Evolutionary conservation across 2,329 filamentous ascomycete species (phyloP).

Genomic region (Paraphoma sp.): DNA sequence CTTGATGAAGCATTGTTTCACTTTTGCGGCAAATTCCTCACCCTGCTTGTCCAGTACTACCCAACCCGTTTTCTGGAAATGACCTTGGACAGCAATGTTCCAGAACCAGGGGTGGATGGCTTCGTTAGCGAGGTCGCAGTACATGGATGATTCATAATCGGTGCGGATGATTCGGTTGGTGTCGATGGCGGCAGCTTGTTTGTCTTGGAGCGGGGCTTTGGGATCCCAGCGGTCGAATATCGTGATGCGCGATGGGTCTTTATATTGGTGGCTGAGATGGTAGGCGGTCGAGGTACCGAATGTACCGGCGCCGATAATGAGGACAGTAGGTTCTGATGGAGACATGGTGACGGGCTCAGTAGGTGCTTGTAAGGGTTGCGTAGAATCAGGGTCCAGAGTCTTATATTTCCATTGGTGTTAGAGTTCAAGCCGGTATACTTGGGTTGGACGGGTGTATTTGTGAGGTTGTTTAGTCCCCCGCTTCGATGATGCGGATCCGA

Average conservation of each 20-base stretch:
- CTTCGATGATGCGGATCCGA: constrained; percentile 5
- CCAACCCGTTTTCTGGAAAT: constrained; percentile 67
- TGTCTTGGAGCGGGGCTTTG: constrained; percentile 49
- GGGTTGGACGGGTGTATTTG: not conserved
- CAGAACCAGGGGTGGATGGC: constrained; percentile 52
- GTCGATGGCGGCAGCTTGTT: constrained; percentile 63
- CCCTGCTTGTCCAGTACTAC: constrained; percentile 60
- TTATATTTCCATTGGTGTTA: not conserved
- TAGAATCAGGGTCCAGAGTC: not conserved
- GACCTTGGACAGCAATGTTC: constrained; percentile 30
- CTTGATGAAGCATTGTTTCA: constrained; percentile 61
- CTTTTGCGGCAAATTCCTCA: constrained; percentile 56
- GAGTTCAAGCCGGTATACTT: not conserved
- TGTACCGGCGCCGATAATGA: constrained; percentile 70
- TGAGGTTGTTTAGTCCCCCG: not conserved
- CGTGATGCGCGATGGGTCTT: constrained; percentile 48
- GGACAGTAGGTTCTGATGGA: constrained; percentile 28
- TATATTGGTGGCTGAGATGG: constrained; percentile 62
- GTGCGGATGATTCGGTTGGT: constrained; percentile 68
- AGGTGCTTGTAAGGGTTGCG: not conserved
- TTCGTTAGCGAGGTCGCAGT: constrained; percentile 58
- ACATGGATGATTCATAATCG: constrained; percentile 65
- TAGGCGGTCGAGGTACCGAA: constrained; percentile 73
- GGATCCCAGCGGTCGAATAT: constrained; percentile 37
- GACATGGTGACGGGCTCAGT: not conserved